Base-by-base conservation (phyloP, 2,329 filamentous ascomycete genomes). In the Alternaria dauci region DNA sequence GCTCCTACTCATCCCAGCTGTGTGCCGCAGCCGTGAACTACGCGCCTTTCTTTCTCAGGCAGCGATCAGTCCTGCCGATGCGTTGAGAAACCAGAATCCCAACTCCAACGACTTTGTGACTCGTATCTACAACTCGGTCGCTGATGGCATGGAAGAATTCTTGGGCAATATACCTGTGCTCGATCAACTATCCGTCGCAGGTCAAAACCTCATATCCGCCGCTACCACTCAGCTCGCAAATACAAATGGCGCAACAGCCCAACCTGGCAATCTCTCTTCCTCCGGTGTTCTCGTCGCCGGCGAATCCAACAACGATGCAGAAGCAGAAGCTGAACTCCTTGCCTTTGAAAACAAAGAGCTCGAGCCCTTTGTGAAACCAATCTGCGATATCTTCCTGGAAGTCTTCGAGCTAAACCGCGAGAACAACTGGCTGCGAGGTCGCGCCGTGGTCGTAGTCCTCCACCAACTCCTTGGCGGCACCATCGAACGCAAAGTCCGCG, bases 141-240 rank as follows among this genome's bases (percentile, higher is more conserved):
- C 94, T 0, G 95, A 99, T 74, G 95, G 96, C 34, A 96, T 99
- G 90, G 95, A 99, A 76, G 95, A 99, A 70, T 96, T 99, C 55
- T 83, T 99, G 4, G 95, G 95, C 57, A 98, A 97, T 74, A 94
- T 98, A 43, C 93, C 95, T 1, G 94, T 97, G 0, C 85, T 99
- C 30, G 95, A 99, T 71, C 95, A 98, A 76, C 87, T 99, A 7
- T 97, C 94, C 0, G 87, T 93, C 2, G 94, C 95, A 7, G 94
- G 94, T 0, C 94, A 98, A 76, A 97, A 94, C 71, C 86, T 98
- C 51, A 91, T 95, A 59, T 91, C 91, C 0, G 91, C 91, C 32
- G 91, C 87, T 18, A 86, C 82, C 7, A 83, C 81, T 18, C 84
- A 86, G 59, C 78, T 86, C 43, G 79, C 78, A 16, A 74, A 73